These are phyloP conservation scores for Rhynchosporium agropyri DNA, from an alignment of 2,329 filamentous ascomycete species.

Conservation along the genomic window DNA sequence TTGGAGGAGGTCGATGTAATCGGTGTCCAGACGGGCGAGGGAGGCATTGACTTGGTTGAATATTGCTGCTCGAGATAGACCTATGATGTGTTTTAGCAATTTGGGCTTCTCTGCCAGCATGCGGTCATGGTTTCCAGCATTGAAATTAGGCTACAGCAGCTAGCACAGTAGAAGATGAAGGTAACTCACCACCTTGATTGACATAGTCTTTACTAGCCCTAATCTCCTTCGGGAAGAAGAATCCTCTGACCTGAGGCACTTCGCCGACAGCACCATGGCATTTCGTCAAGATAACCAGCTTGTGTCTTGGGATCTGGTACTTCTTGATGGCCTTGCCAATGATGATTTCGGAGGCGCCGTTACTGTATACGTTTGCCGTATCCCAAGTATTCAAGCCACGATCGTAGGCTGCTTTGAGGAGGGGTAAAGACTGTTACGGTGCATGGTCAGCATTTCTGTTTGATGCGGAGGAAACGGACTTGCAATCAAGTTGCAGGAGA, in stretches of 20 bases:
- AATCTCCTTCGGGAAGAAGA: constrained; percentile 46
- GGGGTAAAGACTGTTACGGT: constrained; percentile 49
- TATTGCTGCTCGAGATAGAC: constrained; percentile 65
- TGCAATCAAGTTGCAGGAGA: no score
- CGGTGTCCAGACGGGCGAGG: constrained; percentile 54
- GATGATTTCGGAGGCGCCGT: constrained; percentile 56
- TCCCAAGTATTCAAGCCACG: constrained; percentile 64
- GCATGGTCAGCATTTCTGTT: not conserved
- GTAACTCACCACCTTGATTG: constrained; percentile 42
- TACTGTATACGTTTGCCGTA: constrained; percentile 58
- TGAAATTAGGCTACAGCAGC: not conserved
- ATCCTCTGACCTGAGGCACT: constrained; percentile 38
- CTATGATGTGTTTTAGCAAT: constrained; percentile 36
- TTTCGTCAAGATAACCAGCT: constrained; percentile 61
- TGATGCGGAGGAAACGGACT: not conserved
- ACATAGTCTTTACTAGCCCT: constrained; percentile 52
- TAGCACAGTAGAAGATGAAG: constrained; percentile 24
- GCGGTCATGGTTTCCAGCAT: not conserved
- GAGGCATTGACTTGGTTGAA: constrained; percentile 67
- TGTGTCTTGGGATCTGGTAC: constrained; percentile 58
- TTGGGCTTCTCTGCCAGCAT: not conserved
- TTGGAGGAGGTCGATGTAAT: constrained; percentile 63
- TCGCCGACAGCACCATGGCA: constrained; percentile 54
- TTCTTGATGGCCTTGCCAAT: constrained; percentile 62
- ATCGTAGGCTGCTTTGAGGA: constrained; percentile 67